These are phyloP conservation scores for Stellera chamaejasme DNA, from an alignment of 345 rosid genomes.

Conservation along the genomic window DNA sequence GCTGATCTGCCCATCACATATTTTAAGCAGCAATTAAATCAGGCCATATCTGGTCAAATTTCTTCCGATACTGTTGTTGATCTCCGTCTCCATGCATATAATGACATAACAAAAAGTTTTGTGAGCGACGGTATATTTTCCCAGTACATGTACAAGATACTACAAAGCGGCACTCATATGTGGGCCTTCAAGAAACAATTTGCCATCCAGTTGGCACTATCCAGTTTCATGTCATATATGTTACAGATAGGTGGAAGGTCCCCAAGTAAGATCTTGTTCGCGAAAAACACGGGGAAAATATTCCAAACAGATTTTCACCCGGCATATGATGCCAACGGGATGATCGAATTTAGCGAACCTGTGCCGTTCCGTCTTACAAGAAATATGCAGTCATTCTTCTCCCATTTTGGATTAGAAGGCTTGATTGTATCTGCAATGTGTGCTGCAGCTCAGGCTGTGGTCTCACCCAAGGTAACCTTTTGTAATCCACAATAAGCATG, in stretches of 20 bases:
- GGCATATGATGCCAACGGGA: slow-evolving; percentile 79
- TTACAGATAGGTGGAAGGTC: slow-evolving; percentile 97
- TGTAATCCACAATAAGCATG: neutral
- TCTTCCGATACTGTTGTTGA: slow-evolving; percentile 82
- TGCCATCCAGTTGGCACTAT: slow-evolving; percentile 91
- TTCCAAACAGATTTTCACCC: slow-evolving; percentile 99
- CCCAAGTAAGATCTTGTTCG: slow-evolving; percentile 88
- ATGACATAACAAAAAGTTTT: slow-evolving; percentile 59
- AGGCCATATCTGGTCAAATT: slow-evolving; percentile 83
- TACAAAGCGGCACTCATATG: slow-evolving; percentile 81
- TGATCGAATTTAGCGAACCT: slow-evolving; percentile 89
- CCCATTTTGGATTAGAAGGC: slow-evolving; percentile 94
- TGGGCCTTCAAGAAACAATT: slow-evolving; percentile 99
- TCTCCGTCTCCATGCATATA: slow-evolving; percentile 92
- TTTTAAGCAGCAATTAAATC: slow-evolving; percentile 95
- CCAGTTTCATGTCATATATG: slow-evolving; percentile 99
- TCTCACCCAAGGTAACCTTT: slow-evolving; percentile 68
- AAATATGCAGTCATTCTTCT: slow-evolving; percentile 96
- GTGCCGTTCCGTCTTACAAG: slow-evolving; percentile 97
- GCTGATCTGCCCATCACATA: slow-evolving; percentile 83
- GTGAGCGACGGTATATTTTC: slow-evolving; percentile 83
- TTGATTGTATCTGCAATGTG: slow-evolving; percentile 92
- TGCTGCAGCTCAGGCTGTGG: slow-evolving; percentile 89
- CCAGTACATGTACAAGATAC: slow-evolving; percentile 93
- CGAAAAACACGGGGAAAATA: slow-evolving; percentile 94